Evolutionary conservation across 2,329 filamentous ascomycete species (phyloP), one percentile per base, ranked within the genome.

Genomic region (Penicillium sp.): DNA sequence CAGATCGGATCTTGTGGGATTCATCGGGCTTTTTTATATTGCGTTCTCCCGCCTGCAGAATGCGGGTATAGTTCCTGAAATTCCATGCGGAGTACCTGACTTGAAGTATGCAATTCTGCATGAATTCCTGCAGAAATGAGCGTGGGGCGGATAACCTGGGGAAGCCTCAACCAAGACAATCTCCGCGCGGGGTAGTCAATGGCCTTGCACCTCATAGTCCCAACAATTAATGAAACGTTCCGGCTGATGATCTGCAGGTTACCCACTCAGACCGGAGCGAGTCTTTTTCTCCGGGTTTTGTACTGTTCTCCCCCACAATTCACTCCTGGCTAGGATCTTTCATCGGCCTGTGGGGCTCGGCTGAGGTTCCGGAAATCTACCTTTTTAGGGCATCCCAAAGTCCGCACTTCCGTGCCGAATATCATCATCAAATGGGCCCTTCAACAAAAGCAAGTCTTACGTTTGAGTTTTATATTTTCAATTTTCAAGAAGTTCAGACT

Each of bases 21-120:
- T 42, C n/a, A 46, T 46, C 43, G 25, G 43, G 43, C 43, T 46
- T 28, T 46, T 46, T 28, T 46, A 46, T 46, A 19, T 6, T 13
- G 42, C 22, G 25, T 22, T 25, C 11, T 13, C 40, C 13, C 22
- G n/a, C n/a, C 30, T 33, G 30, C n/a, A 11, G 8, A 4, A 7
- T 19, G 30, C 30, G 6, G 10, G 30, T 6, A 33, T 22, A 19
- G 40, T 25, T 13, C 19, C 19, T 43, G n/a, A 43, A 13, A 22
- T 43, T 46, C 43, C 43, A 46, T 46, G 43, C 14, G 43, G 43
- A 28, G 43, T 46, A 46, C 6, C 26, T 28, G 6, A 46, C 8
- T 46, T n/a, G 25, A n/a, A 46, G 3, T 46, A 25, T 46, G 43
- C 43, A 46, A 46, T n/a, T 46, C 43, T 46, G 43, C 43, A 46